Evolutionary conservation across 257 asterid species (phyloP), one percentile per base, ranked within the genome.

Genomic region (Solanum gracilifrons): DNA sequence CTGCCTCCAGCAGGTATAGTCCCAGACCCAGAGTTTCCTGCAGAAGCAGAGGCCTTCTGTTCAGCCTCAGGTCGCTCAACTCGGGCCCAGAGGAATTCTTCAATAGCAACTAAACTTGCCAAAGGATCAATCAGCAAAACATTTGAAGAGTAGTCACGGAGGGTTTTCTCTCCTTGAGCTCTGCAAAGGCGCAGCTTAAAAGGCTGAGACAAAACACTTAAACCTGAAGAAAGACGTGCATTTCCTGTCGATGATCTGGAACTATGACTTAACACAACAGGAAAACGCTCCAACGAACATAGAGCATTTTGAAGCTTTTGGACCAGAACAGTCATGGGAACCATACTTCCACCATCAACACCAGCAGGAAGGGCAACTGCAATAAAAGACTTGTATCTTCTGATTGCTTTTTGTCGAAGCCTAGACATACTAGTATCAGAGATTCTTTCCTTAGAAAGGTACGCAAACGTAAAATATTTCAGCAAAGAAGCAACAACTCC

Each of bases 131-230:
- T 95, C 82, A 96, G 88, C 35, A 97, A 98, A 84, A 97, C 93
- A 89, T 96, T 95, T 37, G 99, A 96, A 10, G 99, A 97, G 93
- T 97, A 96, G 90, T 97, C 99, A 60, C 98, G 98, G 5, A 97
- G 98, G 88, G 96, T 93, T 91, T 95, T 96, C 83, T 97, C 99
- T 89, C 98, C 99, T 68, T 92, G 93, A 58, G 98, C 98, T 90
- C 99, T 92, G 86, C 99, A 97, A 84, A 97, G 99, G 82, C 99
- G 98, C 90, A 97, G 92, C 94, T 97, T 97, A 79, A 96, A 91
- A 62, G 99, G 99, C 87, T 95, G 99, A 51, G 99, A 91, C 82
- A 97, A 92, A 86, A 95, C 97, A 91, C 95, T 92, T 86, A 95
- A 90, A 88, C 99, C 98, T 89, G 99, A 97, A 88, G 99, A 94